A percentile compares a stretch with the other conserved stretches of the same genome.
These are phyloP conservation scores for Oehlia diaphana DNA, from an alignment of 192 early-diverging fungal species.

Conservation along the genomic window DNA sequence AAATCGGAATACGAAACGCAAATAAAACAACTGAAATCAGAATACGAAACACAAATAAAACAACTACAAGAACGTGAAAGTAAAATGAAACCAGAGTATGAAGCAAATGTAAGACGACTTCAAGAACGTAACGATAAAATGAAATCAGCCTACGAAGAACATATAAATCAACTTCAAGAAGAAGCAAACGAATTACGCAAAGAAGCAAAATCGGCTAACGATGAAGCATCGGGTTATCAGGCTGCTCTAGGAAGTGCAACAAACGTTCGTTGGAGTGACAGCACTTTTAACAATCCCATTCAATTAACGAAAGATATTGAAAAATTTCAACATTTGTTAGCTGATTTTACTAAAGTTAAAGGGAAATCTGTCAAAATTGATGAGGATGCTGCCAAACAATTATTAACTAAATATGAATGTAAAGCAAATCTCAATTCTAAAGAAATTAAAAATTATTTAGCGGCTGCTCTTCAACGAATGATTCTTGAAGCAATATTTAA, in stretches of 20 bases:
- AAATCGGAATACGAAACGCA: background rate
- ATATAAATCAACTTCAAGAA: background rate
- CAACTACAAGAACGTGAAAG: background rate
- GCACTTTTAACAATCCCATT: background rate
- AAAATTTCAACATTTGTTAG: background rate
- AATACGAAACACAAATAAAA: background rate
- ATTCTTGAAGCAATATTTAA: conserved; percentile 11
- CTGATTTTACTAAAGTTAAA: conserved; percentile 17
- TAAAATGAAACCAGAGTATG: background rate
- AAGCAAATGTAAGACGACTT: background rate
- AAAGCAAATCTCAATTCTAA: background rate
- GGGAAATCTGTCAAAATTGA: background rate
- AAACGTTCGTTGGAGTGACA: conserved; percentile 9
- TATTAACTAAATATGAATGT: conserved; percentile 3
- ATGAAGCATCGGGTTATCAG: conserved; percentile 1
- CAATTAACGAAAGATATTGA: background rate
- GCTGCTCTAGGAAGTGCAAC: conserved; percentile 10
- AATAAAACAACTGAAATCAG: background rate
- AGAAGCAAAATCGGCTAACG: background rate
- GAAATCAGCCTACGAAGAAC: background rate
- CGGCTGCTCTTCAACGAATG: conserved; percentile 2
- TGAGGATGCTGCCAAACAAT: background rate
- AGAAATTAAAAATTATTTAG: background rate
- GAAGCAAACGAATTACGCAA: background rate
- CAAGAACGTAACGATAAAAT: background rate